These are phyloP conservation scores for Colletotrichum camelliae DNA, from an alignment of 2,329 filamentous ascomycete genomes.

Conservation along the genomic window DNA sequence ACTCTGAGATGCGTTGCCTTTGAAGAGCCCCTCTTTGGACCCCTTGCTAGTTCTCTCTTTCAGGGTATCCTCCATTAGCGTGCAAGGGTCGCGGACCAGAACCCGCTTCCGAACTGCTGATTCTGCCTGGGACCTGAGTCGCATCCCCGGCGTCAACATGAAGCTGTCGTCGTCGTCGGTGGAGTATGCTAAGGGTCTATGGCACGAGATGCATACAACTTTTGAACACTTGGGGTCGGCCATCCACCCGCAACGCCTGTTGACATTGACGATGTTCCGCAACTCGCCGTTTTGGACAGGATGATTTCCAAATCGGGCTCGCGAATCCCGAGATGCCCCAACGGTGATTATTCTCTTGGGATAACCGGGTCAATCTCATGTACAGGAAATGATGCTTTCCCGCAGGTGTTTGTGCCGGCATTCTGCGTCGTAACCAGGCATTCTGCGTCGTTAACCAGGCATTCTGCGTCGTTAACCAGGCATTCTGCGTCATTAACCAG, in stretches of 20 bases:
- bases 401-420: not conserved
- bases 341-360: not conserved
- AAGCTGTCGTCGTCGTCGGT: not conserved
- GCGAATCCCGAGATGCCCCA: not conserved
- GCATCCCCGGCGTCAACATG: not conserved
- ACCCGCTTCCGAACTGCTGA: not conserved
- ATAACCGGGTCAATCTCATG: not conserved
- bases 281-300: not conserved
- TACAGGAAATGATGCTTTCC: not conserved
- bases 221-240: fast-evolving
- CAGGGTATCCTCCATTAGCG: not conserved
- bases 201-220: fast-evolving
- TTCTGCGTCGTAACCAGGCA: not conserved
- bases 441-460: not conserved
- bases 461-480: too few species aligned
- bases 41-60: not conserved
- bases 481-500: not conserved
- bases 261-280: not conserved
- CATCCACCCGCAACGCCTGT: not conserved
- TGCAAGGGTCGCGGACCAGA: not conserved
- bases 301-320: not conserved
- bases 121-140: not conserved
- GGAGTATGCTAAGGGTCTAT: not conserved
- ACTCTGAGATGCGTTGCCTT: not conserved
- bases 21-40: not conserved